Percentiles rank a stretch among this genome's conserved stretches.
phyloP scores from a whole-genome alignment of 2,329 filamentous ascomycete genomes.

The Arthroderma sp. region DNA sequence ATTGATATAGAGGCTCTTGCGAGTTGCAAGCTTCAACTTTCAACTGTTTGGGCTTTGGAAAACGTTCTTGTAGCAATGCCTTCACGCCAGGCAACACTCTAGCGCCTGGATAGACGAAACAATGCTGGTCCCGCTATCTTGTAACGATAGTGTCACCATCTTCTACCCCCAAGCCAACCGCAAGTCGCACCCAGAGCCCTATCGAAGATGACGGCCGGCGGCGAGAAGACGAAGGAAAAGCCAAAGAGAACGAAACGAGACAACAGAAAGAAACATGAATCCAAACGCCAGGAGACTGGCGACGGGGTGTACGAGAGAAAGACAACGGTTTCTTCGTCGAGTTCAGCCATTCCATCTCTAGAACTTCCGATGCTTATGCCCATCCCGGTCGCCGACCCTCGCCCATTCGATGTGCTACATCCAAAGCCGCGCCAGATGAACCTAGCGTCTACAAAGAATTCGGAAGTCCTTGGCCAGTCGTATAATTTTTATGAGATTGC shows the following conservation, averaged over 20 bases:
- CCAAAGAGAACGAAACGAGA: constrained; percentile 34
- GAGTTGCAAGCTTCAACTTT: not conserved
- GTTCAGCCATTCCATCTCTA: constrained; percentile 26
- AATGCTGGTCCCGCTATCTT: constrained; percentile 10
- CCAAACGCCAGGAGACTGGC: constrained; percentile 31
- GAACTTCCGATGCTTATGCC: constrained; percentile 32
- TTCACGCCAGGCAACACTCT: not conserved
- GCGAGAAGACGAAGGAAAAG: constrained; percentile 10
- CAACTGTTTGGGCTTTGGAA: not conserved
- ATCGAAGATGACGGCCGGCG: not conserved
- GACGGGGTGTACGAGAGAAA: constrained; percentile 24
- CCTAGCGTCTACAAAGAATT: constrained; percentile 26
- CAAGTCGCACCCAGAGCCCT: not conserved
- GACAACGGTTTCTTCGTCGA: constrained; percentile 13
- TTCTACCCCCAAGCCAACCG: not conserved
- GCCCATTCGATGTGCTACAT: constrained; percentile 27
- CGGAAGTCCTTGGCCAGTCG: constrained; percentile 23
- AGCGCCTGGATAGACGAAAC: not conserved
- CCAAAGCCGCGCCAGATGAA: constrained; percentile 33
- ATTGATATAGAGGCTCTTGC: not conserved
- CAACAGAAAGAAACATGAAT: constrained; percentile 34
- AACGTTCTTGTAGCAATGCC: not conserved
- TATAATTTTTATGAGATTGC: constrained; percentile 35
- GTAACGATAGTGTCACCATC: not conserved
- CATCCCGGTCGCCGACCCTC: constrained; percentile 30